These are phyloP conservation scores for Penicillium chermesinum DNA, from an alignment of 495 filamentous ascomycete species.

Conservation along the genomic window DNA sequence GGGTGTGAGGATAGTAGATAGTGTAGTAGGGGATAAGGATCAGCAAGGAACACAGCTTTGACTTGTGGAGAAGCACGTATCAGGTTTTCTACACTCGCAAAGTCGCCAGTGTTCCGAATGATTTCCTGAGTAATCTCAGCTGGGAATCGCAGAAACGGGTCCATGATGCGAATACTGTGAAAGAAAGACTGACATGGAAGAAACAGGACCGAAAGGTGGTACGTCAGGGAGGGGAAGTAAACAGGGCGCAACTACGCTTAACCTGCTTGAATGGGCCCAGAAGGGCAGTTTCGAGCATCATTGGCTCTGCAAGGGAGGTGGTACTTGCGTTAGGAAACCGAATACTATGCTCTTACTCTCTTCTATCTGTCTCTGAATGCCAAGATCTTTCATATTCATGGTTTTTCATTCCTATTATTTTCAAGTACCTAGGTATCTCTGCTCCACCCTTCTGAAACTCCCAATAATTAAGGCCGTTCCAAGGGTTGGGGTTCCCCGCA, in stretches of 20 bases:
- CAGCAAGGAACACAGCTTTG: neutral
- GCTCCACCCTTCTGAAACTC: neutral
- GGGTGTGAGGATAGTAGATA: slow-evolving; percentile 1
- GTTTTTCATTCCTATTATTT: neutral
- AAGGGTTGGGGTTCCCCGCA: neutral
- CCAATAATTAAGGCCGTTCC: neutral
- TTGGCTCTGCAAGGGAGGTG: no score
- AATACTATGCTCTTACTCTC: no score
- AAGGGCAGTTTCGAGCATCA: no score
- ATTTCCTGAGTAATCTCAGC: neutral
- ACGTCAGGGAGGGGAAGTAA: neutral
- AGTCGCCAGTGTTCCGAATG: neutral
- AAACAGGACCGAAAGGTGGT: neutral
- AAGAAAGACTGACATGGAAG: neutral
- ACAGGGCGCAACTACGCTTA: no score
- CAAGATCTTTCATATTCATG: no score
- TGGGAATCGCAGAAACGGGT: neutral
- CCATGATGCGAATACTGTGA: neutral
- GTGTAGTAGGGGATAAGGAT: neutral
- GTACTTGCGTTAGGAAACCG: no score
- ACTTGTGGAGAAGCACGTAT: neutral
- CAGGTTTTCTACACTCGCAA: neutral
- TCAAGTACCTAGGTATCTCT: neutral
- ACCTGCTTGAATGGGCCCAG: no score
- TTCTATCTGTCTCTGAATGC: no score